Conservation (phyloP, 2,329 filamentous ascomycete species). For the Ambrosiella beaveri region DNA sequence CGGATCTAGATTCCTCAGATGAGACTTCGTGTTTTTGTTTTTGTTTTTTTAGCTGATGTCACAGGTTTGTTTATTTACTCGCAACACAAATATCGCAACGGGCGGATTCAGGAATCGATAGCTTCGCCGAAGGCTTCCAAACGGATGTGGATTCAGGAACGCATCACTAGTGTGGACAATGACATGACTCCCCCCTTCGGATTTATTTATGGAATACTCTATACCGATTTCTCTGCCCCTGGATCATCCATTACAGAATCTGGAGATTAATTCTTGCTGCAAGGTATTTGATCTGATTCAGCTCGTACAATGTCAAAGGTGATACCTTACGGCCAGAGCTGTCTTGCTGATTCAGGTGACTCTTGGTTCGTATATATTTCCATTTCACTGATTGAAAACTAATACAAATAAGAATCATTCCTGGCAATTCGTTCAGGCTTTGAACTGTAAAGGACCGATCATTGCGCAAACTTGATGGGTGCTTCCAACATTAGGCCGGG, state of each 20-base stretch:
- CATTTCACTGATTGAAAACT: not conserved
- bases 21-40: too few relatives aligned
- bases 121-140: not conserved
- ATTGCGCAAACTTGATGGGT: not conserved
- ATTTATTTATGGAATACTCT: not conserved
- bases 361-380: too few relatives aligned
- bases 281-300: not conserved
- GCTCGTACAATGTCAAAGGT: too few relatives aligned
- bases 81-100: not conserved
- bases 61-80: not conserved
- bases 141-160: not conserved
- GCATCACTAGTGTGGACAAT: not conserved
- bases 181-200: not conserved
- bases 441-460: not conserved
- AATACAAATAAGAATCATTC: not conserved
- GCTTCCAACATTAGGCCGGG: not conserved
- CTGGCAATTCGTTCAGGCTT: not conserved
- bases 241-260: not conserved
- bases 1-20: too few relatives aligned
- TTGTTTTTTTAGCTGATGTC: not conserved
- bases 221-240: not conserved
- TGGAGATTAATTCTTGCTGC: not conserved
- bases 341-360: too few relatives aligned
- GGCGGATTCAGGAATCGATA: not conserved
- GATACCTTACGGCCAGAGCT: too few relatives aligned